Base-by-base conservation (phyloP, 257 asterid genomes). In the Ilex asprella region DNA sequence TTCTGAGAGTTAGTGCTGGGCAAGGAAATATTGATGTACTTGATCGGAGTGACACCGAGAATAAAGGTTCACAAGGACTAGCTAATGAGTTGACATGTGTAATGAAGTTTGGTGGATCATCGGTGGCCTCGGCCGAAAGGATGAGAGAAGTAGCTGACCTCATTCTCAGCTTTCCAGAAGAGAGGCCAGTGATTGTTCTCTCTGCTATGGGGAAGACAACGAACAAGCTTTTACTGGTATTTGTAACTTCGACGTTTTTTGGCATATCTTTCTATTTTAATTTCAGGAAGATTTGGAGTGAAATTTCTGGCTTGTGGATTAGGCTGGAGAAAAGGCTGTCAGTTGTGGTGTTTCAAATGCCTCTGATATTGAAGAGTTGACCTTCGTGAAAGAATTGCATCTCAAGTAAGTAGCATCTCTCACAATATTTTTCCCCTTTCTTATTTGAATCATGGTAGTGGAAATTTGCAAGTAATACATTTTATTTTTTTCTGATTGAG, bases 301-400 rank as follows among this genome's bases (percentile, higher is more conserved):
- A 56, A 13, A 12, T 59, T 30, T 50, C 15, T 68, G 56, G 43
- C 39, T 71, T 69, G 54, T 35, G 58, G 69, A 59, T 39, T 67
- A 89, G 96, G 95, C 95, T 56, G 97, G 97, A 67, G 97, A 90
- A 70, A 90, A 83, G 73, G 92, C 97, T 43, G 87, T 80, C 47
- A 77, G 67, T 32, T 90, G 97, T 71, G 95, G 96, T 65, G 91
- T 80, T 68, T 69, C 88, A 54, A 82, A 87, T 60, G 94, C 87
- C 35, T 79, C 84, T 66, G 85, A 76, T 55, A 78, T 90, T 56
- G 76, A 83, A 75, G 97, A 90, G 57, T 68, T 90, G 73, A 46
- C 70, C 53, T 80, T 80, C 59, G 65, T 90, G 60, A 83, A 82
- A 72, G 86, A 81, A 59, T 73, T 90, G 76, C 96, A 90, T 79